A percentile compares a stretch with the other conserved stretches of the same genome.
phyloP scores from a whole-genome alignment of 306 rosid genomes.

The Macrotyloma uniflorum region DNA sequence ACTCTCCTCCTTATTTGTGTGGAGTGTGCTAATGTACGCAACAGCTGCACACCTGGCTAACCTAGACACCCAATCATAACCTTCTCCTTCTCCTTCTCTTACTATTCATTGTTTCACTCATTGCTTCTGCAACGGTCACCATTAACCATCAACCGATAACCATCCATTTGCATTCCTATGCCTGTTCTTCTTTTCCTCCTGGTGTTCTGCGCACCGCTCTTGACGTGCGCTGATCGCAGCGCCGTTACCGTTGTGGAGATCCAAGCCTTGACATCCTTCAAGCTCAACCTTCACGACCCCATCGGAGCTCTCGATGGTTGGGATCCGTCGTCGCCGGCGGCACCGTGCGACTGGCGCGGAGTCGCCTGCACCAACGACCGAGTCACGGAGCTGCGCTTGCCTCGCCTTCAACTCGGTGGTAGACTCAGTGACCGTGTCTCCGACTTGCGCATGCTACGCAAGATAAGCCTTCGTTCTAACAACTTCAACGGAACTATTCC shows the following conservation, averaged over 20 bases:
- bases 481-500: slow-evolving; percentile 82
- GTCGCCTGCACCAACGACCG: slow-evolving; percentile 50
- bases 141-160: not conserved
- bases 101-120: not conserved
- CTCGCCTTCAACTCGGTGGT: slow-evolving; percentile 79
- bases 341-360: slow-evolving; percentile 97
- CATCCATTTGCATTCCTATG: slow-evolving; percentile 15
- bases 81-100: not conserved
- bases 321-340: slow-evolving; percentile 73
- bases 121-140: not conserved
- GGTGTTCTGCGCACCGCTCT: slow-evolving; percentile 55
- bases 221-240: slow-evolving; percentile 55
- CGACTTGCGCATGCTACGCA: slow-evolving; percentile 59
- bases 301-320: slow-evolving; percentile 63
- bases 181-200: slow-evolving; percentile 32
- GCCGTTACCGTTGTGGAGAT: slow-evolving; percentile 60
- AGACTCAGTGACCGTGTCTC: slow-evolving; percentile 64
- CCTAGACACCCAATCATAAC: slow-evolving; percentile 31
- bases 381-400: slow-evolving; percentile 78
- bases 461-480: slow-evolving; percentile 80
- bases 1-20: not conserved
- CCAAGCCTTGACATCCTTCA: slow-evolving; percentile 70
- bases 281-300: slow-evolving; percentile 76
- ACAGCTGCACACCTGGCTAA: slow-evolving; percentile 31
- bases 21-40: slow-evolving; percentile 48